phyloP scores from a whole-genome alignment of 176 grass and related monocot genomes.

The Eragrostis nindensis region DNA sequence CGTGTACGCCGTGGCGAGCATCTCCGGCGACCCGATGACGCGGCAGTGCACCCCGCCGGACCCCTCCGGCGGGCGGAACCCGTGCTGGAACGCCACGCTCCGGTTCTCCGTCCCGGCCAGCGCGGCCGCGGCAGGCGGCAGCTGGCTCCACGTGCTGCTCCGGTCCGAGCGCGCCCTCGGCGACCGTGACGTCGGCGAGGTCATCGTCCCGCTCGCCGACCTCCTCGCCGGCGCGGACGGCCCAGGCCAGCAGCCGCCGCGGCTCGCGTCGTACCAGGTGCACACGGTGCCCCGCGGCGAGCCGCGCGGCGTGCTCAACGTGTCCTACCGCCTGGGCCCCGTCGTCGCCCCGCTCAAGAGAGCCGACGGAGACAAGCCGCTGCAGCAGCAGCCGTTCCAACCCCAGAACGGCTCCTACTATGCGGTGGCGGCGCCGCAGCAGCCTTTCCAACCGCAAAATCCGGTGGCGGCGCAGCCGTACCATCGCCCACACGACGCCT shows the following conservation, averaged over 20 bases:
- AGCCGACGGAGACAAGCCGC: background rate
- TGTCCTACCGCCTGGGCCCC: constrained; percentile 67
- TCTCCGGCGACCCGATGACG: constrained; percentile 54
- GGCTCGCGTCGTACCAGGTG: constrained; percentile 64
- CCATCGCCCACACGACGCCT: background rate
- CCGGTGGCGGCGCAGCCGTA: background rate
- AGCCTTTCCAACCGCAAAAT: background rate
- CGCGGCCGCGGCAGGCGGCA: background rate
- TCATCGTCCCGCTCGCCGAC: constrained; percentile 48
- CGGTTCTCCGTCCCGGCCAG: constrained; percentile 54
- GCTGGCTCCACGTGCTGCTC: constrained; percentile 62
- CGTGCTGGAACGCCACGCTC: constrained; percentile 65
- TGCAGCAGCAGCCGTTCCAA: background rate
- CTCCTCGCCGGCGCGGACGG: constrained; percentile 35
- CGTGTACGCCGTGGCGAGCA: constrained; percentile 64
- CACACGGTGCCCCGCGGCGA: constrained; percentile 50
- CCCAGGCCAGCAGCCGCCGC: background rate
- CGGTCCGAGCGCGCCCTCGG: constrained; percentile 64
- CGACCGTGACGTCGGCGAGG: constrained; percentile 77
- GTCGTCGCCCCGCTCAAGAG: background rate
- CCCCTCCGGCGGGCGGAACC: constrained; percentile 55
- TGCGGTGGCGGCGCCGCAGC: background rate
- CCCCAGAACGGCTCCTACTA: too few species aligned
- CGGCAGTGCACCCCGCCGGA: constrained; percentile 63
- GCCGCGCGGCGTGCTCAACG: constrained; percentile 53